Evolutionary conservation across 2,329 filamentous ascomycete species (phyloP).

Genomic region (Leptographium flavum): DNA sequence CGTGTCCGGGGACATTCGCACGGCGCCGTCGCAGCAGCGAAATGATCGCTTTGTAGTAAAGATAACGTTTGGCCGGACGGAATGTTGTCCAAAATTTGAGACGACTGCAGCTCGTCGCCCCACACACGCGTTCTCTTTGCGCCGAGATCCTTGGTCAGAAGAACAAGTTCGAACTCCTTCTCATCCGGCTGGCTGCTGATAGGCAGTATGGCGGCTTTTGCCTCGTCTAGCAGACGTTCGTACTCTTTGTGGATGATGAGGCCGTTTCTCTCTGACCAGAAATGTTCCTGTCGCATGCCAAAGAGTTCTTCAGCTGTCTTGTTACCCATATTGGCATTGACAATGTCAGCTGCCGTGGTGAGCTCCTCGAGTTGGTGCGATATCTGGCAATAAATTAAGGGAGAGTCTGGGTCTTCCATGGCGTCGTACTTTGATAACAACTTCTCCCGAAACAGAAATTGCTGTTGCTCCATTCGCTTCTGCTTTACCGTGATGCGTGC

Average conservation of each 20-base stretch:
- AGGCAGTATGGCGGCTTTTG: neutral
- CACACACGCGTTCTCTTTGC: too few relatives aligned
- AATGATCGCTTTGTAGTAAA: too few relatives aligned
- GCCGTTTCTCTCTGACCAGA: neutral
- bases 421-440: neutral
- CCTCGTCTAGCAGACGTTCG: neutral
- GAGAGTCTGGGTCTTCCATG: neutral
- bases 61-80: too few relatives aligned
- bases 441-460: neutral
- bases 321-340: slow-evolving; percentile 1
- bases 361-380: neutral
- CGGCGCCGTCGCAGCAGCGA: too few relatives aligned
- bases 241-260: neutral
- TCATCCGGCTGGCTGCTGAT: neutral
- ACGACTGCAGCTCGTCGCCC: too few relatives aligned
- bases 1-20: too few relatives aligned
- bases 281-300: neutral
- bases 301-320: neutral
- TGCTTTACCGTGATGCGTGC: neutral
- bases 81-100: too few relatives aligned
- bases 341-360: neutral
- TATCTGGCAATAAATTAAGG: neutral
- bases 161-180: neutral
- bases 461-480: neutral
- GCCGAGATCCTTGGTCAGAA: neutral